These are phyloP conservation scores for Eucalyptus sp. DNA, from an alignment of 345 rosid genomes.

Conservation along the genomic window DNA sequence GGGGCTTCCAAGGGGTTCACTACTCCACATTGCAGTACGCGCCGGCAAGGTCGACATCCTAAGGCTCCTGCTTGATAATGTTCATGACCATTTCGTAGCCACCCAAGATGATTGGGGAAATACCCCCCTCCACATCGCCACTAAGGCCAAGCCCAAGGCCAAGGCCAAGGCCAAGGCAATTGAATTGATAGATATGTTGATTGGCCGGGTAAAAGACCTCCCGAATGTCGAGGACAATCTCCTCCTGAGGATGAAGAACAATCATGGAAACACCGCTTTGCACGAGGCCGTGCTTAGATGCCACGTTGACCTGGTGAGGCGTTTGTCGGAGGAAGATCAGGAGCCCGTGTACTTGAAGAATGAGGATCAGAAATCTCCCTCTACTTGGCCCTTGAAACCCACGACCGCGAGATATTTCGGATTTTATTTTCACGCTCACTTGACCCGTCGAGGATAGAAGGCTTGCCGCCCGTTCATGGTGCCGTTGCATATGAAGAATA, in stretches of 20 bases:
- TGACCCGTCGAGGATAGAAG: not conserved
- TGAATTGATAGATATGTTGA: rapidly evolving
- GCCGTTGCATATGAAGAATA: rapidly evolving
- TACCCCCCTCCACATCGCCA: not conserved
- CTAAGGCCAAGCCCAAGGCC: too few species aligned
- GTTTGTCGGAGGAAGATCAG: rapidly evolving
- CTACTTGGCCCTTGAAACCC: not conserved
- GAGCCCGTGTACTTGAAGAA: not conserved
- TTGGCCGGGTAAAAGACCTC: not conserved
- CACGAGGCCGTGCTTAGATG: not conserved
- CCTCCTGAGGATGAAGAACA: not conserved
- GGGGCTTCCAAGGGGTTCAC: not conserved
- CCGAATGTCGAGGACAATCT: not conserved
- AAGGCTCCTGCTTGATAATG: too few species aligned
- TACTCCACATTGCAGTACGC: too few species aligned
- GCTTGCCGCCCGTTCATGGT: not conserved
- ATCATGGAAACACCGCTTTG: not conserved
- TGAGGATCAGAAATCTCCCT: not conserved
- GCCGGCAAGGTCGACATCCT: too few species aligned
- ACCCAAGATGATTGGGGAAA: too few species aligned
- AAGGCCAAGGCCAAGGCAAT: too few species aligned
- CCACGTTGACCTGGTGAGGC: not conserved
- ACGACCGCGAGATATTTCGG: rapidly evolving
- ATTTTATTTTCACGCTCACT: rapidly evolving
- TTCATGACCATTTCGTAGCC: rapidly evolving